Base-by-base conservation (phyloP, 2,329 filamentous ascomycete genomes). In the Clonostachys byssicola region DNA sequence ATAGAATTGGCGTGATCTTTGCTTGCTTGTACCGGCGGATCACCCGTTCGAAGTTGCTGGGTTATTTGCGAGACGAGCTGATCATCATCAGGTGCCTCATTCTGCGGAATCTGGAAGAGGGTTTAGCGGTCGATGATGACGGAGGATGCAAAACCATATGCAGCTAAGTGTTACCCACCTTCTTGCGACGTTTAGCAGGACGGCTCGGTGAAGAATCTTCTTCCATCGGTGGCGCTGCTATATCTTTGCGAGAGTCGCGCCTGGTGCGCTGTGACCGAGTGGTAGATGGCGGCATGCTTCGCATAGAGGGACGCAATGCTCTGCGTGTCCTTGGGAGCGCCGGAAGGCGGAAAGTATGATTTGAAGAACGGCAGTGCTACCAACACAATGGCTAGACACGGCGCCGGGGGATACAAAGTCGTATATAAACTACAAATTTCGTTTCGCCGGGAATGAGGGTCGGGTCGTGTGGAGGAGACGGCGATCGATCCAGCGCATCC, bases 161-260 rank as follows among this genome's bases (percentile, higher is more conserved):
- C 30, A 17, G 18, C 41, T 40, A 16, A 30, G 43, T 50, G 33
- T 46, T 14, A 30, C 23, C 34, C 47, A 80, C 79, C 74, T 79
- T 81, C 69, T 76, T 85, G 66, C 81, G 78, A 59, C 81, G 80
- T 69, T 85, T 85, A 12, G 74, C 68, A n/a, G 81, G 81, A 46
- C 80, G 75, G 49, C 74, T 78, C 13, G 81, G 81, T 5, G 81
- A 85, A 23, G 80, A 80, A 42, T 75, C 71, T 40, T 77, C 72
- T 44, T 62, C 67, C 41, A 77, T 71, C 40, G 56, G 52, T 47
- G 60, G 51, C 30, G 61, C 56, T 40, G 60, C 57, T 41, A 65
- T 60, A 54, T 64, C 63, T 51, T 64, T 65, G 53, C 67, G 67
- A 52, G 60, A 51, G 46, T 71, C 67, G 56, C 68, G 66, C 51